These are phyloP conservation scores for Leccinellum rugosiceps DNA, from an alignment of 768 basidiomycete species.

Conservation along the genomic window DNA sequence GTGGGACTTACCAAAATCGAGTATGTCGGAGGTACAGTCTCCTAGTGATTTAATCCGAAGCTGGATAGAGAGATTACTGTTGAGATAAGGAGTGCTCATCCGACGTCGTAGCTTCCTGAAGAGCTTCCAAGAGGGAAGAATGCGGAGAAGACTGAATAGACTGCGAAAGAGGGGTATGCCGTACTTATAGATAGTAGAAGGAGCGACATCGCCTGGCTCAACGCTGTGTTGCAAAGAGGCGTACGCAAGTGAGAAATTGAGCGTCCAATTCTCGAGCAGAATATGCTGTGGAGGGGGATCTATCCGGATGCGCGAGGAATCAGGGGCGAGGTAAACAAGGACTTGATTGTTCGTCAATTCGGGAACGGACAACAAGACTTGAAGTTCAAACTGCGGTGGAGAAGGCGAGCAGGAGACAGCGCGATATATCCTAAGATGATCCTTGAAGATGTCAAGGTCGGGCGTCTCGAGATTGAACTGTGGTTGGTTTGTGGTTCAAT, in stretches of 20 bases:
- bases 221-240: conserved; percentile 17
- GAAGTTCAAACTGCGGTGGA: conserved; percentile 55
- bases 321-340: conserved; percentile 61
- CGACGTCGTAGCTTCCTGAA: conserved; percentile 55
- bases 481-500: neutral
- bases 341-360: conserved; percentile 68
- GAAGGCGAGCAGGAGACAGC: conserved; percentile 38
- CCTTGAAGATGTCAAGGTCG: conserved; percentile 65
- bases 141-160: conserved; percentile 61
- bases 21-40: conserved; percentile 24
- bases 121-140: conserved; percentile 76
- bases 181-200: conserved; percentile 81
- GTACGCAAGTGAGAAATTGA: conserved; percentile 41
- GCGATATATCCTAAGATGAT: conserved; percentile 57
- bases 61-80: conserved; percentile 46
- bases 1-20: conserved; percentile 38
- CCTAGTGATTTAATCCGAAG: conserved; percentile 42
- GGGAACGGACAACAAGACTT: conserved; percentile 68
- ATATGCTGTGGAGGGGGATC: conserved; percentile 68
- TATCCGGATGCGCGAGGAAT: conserved; percentile 58
- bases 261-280: conserved; percentile 69
- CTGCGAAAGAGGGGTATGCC: conserved; percentile 80
- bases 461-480: conserved; percentile 84
- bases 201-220: conserved; percentile 48
- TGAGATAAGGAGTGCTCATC: conserved; percentile 34